phyloP scores from a whole-genome alignment of 805 yeast species.

The Starmerella scarabaei region DNA sequence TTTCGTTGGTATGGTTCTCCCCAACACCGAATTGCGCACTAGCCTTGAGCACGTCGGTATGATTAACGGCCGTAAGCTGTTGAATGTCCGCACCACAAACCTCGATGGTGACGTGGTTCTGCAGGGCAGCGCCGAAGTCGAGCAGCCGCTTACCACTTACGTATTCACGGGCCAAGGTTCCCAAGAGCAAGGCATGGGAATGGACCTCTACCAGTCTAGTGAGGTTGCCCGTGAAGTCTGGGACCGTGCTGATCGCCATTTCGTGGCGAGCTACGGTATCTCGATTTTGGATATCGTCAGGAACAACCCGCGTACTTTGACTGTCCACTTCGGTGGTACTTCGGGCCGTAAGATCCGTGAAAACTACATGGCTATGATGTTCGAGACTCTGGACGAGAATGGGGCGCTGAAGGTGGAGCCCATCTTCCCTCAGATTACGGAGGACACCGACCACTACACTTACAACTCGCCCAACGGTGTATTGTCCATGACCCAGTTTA shows the following conservation, averaged over 20 bases:
- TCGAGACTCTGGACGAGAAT: constrained; percentile 79
- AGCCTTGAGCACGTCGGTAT: constrained; percentile 91
- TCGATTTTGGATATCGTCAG: constrained; percentile 89
- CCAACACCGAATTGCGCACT: constrained; percentile 80
- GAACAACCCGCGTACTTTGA: constrained; percentile 89
- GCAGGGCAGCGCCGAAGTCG: constrained; percentile 95
- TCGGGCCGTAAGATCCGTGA: constrained; percentile 90
- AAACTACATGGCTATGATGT: constrained; percentile 93
- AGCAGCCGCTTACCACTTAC: constrained; percentile 92
- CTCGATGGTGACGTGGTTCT: constrained; percentile 66
- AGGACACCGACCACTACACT: constrained; percentile 68
- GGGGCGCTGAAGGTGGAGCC: constrained; percentile 81
- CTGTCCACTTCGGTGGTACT: constrained; percentile 96
- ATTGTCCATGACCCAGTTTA: constrained; percentile 94
- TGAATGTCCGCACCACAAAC: constrained; percentile 81
- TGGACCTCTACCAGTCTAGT: constrained; percentile 87
- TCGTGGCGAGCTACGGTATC: constrained; percentile 89
- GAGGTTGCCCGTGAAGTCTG: constrained; percentile 90
- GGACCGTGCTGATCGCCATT: constrained; percentile 95
- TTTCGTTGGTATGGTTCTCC: constrained; percentile 95
- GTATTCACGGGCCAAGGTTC: constrained; percentile 99
- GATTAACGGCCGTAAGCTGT: constrained; percentile 97
- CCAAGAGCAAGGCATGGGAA: constrained; percentile 99
- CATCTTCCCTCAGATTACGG: constrained; percentile 85
- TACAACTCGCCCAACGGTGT: constrained; percentile 89